phyloP scores from a whole-genome alignment of 1,284 basidiomycete genomes.

The Moesziomyces sp. region DNA sequence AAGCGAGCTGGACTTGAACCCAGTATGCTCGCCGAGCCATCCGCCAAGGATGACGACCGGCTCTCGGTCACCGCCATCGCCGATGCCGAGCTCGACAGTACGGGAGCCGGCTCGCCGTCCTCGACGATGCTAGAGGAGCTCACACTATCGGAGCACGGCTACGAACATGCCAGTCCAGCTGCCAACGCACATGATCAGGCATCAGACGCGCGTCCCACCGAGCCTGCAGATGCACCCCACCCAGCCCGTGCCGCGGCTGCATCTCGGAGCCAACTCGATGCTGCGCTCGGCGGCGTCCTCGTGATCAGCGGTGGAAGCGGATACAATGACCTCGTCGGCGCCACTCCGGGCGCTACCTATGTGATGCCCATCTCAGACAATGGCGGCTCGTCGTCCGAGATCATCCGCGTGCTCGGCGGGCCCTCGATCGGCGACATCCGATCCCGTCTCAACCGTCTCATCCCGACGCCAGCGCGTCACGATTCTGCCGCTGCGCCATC shows the following conservation, averaged over 20 bases:
- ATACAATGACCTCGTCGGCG: slow-evolving; percentile 71
- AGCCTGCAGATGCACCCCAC: not conserved
- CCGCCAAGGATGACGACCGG: slow-evolving; percentile 15
- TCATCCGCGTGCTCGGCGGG: slow-evolving; percentile 60
- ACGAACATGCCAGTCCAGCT: not conserved
- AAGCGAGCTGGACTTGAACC: not conserved
- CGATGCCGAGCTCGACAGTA: slow-evolving; percentile 35
- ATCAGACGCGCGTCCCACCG: not conserved
- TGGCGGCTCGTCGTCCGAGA: slow-evolving; percentile 68
- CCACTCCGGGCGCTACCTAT: slow-evolving; percentile 70
- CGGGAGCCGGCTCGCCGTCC: slow-evolving; percentile 34
- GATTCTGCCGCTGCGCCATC: slow-evolving; percentile 71
- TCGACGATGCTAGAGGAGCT: slow-evolving; percentile 6
- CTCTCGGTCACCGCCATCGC: slow-evolving; percentile 11
- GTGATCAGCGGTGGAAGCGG: slow-evolving; percentile 72
- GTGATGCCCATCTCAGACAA: slow-evolving; percentile 77
- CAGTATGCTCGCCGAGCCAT: slow-evolving; percentile 11
- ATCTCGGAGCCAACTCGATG: slow-evolving; percentile 4
- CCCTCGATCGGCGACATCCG: slow-evolving; percentile 71
- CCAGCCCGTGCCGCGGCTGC: not conserved
- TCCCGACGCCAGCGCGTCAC: slow-evolving; percentile 72
- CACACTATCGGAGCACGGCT: not conserved
- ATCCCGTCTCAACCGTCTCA: slow-evolving; percentile 82
- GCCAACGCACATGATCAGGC: not conserved
- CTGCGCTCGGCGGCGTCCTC: slow-evolving; percentile 50